phyloP scores from a whole-genome alignment of 495 filamentous ascomycete species.

The Xylaria palmicola region DNA sequence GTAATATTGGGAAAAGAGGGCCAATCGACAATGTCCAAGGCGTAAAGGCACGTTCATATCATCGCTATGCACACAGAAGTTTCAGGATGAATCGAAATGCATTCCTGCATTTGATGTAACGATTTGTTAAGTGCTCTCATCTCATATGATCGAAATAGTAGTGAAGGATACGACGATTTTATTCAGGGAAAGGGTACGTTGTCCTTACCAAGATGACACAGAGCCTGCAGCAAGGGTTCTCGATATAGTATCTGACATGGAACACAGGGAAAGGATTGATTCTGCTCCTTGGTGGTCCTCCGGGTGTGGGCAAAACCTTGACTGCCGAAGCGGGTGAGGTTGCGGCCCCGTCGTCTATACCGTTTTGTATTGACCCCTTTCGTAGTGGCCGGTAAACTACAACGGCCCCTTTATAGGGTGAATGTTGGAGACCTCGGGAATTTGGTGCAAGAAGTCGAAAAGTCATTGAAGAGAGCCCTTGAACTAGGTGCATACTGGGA shows the following conservation, averaged over 20 bases:
- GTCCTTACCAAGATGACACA: not conserved
- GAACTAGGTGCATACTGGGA: not conserved
- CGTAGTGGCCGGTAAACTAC: not conserved
- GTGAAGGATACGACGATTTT: not conserved
- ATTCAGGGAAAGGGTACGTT: not conserved
- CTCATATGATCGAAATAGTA: not conserved
- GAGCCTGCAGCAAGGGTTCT: not conserved
- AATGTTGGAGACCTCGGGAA: not conserved
- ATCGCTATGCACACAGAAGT: not conserved
- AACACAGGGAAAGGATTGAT: not conserved
- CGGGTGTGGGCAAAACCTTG: not conserved
- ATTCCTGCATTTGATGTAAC: not conserved
- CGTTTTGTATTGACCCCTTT: not conserved
- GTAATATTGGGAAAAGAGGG: no score
- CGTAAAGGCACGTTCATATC: no score
- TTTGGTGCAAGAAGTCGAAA: not conserved
- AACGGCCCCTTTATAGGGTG: not conserved
- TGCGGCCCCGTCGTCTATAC: not conserved
- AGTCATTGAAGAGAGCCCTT: not conserved
- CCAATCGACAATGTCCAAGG: no score
- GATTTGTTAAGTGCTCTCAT: not conserved
- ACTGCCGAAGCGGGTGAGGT: not conserved
- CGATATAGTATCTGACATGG: not conserved
- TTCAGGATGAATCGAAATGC: not conserved
- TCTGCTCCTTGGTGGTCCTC: not conserved